Conservation (phyloP, 176 grass and related monocot species). For the Luzula sylvatica region DNA sequence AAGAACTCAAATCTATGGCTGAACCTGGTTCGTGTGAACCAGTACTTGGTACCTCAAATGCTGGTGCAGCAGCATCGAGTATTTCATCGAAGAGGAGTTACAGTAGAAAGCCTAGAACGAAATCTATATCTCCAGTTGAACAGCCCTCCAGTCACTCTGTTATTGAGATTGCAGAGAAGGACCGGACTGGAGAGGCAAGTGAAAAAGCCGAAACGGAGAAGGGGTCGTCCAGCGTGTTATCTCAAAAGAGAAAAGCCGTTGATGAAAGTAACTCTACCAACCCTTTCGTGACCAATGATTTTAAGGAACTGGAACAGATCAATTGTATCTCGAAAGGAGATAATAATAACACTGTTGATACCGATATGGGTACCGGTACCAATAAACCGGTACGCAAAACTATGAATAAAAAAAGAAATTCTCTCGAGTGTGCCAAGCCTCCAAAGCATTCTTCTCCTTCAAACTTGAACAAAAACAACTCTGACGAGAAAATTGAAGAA, state of each 20-base stretch:
- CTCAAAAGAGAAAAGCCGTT: conserved; percentile 37
- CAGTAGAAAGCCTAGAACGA: conserved; percentile 29
- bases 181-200: not conserved
- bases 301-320: conserved; percentile 16
- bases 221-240: conserved; percentile 14
- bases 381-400: conserved; percentile 19
- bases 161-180: conserved; percentile 10
- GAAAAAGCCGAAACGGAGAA: conserved; percentile 5
- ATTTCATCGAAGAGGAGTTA: conserved; percentile 17
- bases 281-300: conserved; percentile 26
- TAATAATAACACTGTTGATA: conserved; percentile 2
- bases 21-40: not conserved
- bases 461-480: conserved; percentile 20
- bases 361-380: conserved; percentile 3
- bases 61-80: not conserved
- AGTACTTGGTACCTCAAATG: not conserved
- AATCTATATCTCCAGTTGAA: conserved; percentile 36
- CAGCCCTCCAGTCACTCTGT: conserved; percentile 10
- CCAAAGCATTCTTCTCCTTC: conserved; percentile 20
- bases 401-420: conserved; percentile 27
- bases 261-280: not conserved
- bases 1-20: not conserved
- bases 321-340: conserved; percentile 9
- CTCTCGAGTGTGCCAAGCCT: conserved; percentile 40
- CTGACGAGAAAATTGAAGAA: conserved; percentile 15